Evolutionary conservation across 768 basidiomycete genomes (phyloP), one percentile per base, ranked within the genome.

Genomic region (Termitomyces sp.): DNA sequence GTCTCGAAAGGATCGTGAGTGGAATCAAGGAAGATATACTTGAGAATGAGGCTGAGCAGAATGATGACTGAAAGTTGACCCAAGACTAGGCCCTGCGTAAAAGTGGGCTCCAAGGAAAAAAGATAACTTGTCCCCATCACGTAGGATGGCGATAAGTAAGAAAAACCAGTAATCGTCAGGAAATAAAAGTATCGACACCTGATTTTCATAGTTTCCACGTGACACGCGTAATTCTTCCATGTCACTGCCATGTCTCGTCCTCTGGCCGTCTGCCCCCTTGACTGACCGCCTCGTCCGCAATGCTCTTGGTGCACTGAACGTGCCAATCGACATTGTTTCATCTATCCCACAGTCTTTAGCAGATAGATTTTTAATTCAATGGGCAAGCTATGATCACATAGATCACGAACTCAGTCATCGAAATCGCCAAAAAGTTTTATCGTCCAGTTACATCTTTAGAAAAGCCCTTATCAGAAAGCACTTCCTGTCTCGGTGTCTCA

Each of bases 381-480:
- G 93, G 93, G 86, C 90, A 20, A 84, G 89, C 26, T 98, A 98
- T 76, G 94, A 98, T 67, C 80, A 78, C 44, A 82, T 96, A 56
- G 84, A 90, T 61, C 94, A 95, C 60, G 82, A 85, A 62, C 78
- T 87, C 30, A 87, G 87, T 10, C 79, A 83, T 60, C 63, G 74
- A 8, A 67, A 79, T 45, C 79, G 79, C 11, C 64, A 74, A 24
- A 65, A 67, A 20, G 79, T 85, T 38, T 78, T 94, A 35, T 81
- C 92, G 0, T 95, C 91, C 9, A 87, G 87, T 36, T 95, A 94
- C 67, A 87, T 85, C 14, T 93, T 95, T 67, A 83, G 95, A 59
- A 97, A 98, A 70, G 87, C 89, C 36, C 79, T 99, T 55, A 98
- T 98, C 61, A 84, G 97, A 55, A 98, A 98, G 70, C 93, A 97